Evolutionary conservation across 768 basidiomycete genomes (phyloP).

Genomic region (Suillus paluster): DNA sequence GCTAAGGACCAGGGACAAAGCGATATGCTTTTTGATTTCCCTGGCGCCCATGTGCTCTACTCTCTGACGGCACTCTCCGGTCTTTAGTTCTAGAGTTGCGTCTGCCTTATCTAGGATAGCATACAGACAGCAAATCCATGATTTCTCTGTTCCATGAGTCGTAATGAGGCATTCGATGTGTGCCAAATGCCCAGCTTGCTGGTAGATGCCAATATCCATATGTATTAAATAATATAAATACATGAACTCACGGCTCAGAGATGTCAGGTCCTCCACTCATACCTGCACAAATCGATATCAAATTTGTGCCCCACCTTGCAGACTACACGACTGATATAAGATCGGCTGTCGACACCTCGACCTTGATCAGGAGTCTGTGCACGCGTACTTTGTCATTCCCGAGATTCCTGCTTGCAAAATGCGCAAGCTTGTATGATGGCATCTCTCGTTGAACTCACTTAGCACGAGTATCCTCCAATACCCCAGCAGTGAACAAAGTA

Average conservation of each 20-base stretch:
- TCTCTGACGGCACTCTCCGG: not conserved
- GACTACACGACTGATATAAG: not conserved
- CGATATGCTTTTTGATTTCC: not conserved
- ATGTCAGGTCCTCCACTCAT: not conserved
- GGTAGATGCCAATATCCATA: not conserved
- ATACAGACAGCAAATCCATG: too few relatives aligned
- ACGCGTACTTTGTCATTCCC: not conserved
- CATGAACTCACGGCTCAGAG: not conserved
- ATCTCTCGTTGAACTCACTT: not conserved
- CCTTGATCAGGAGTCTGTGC: not conserved
- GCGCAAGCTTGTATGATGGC: not conserved
- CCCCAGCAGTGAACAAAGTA: not conserved
- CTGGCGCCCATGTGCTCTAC: not conserved
- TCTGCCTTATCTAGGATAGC: not conserved
- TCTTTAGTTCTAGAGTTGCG: not conserved
- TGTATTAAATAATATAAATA: not conserved
- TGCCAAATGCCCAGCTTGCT: not conserved
- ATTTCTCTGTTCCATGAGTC: not conserved
- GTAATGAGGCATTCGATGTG: not conserved
- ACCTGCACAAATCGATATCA: not conserved
- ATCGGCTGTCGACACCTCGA: not conserved
- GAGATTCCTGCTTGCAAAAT: not conserved
- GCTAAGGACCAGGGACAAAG: not conserved
- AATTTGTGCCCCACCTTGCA: not conserved
- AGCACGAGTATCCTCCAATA: not conserved